These are phyloP conservation scores for Dysphania ambrosioides DNA, from an alignment of 148 eudicot genomes.

Conservation along the genomic window DNA sequence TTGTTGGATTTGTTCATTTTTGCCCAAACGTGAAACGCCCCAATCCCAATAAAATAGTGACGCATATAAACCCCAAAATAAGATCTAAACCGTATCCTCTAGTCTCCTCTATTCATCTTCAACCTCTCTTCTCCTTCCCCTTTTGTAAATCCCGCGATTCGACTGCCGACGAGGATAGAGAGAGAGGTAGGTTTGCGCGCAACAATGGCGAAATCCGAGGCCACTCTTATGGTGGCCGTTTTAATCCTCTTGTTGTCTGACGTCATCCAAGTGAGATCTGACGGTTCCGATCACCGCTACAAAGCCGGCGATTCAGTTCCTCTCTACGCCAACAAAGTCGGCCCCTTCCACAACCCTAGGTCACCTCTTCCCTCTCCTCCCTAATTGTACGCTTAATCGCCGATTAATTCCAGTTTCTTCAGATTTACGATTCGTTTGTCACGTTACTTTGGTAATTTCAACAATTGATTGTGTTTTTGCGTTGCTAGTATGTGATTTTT, in stretches of 20 bases:
- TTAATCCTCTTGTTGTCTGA: not conserved
- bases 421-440: not conserved
- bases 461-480: not conserved
- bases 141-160: too few relatives aligned
- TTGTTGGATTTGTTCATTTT: too few relatives aligned
- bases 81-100: slow-evolving; percentile 4
- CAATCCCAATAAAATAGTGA: not conserved
- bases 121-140: too few relatives aligned
- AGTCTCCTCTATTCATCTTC: not conserved
- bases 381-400: not conserved
- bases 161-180: not conserved
- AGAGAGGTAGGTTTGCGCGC: not conserved
- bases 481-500: not conserved
- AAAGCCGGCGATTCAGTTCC: slow-evolving; percentile 60
- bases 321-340: slow-evolving; percentile 73
- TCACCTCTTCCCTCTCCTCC: slow-evolving; percentile 8
- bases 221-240: slow-evolving; percentile 21
- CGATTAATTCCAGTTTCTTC: too few relatives aligned
- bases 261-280: slow-evolving; percentile 35
- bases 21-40: too few relatives aligned
- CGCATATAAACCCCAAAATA: not conserved
- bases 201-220: slow-evolving; percentile 23
- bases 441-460: too few relatives aligned
- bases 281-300: slow-evolving; percentile 68
- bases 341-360: slow-evolving; percentile 84